Evolutionary conservation across 2,329 filamentous ascomycete species (phyloP).

Genomic region (Cladobotryum protrusum): DNA sequence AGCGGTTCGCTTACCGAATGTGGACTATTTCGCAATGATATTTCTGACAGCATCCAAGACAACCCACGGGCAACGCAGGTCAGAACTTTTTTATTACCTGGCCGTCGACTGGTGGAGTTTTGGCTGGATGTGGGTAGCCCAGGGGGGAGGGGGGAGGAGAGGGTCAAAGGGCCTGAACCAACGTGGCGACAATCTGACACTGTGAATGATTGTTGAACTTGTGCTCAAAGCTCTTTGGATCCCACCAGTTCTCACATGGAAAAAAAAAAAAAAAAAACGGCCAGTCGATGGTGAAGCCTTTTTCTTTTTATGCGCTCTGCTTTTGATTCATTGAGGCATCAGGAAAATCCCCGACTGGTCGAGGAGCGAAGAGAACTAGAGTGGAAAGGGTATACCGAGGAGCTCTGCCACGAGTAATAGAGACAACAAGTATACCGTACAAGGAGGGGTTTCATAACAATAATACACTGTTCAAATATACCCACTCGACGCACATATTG

Average conservation of each 20-base stretch:
- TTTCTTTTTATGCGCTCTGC: neutral
- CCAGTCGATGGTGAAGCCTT: neutral
- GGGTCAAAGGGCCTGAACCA: too few relatives aligned
- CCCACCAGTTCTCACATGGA: too few relatives aligned
- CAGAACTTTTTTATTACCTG: neutral
- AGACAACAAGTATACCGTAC: neutral
- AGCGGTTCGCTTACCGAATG: neutral
- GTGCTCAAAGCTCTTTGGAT: too few relatives aligned
- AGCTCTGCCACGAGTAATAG: neutral
- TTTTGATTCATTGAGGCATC: neutral
- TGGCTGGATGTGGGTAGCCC: too few relatives aligned
- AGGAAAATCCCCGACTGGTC: neutral
- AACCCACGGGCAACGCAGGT: neutral
- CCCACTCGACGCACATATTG: slow-evolving; percentile 5
- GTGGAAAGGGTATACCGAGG: neutral
- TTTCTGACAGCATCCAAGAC: too few relatives aligned
- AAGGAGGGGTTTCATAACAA: neutral
- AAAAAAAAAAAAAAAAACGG: too few relatives aligned
- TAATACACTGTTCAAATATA: neutral
- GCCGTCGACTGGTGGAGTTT: neutral
- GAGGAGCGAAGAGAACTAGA: too few relatives aligned
- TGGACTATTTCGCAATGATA: too few relatives aligned
- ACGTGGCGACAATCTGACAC: too few relatives aligned
- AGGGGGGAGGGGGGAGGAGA: too few relatives aligned
- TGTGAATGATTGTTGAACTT: too few relatives aligned